Percentiles rank a stretch among this genome's conserved stretches.
phyloP scores from a whole-genome alignment of 1,284 basidiomycete genomes.

The Heterobasidion occidentale region DNA sequence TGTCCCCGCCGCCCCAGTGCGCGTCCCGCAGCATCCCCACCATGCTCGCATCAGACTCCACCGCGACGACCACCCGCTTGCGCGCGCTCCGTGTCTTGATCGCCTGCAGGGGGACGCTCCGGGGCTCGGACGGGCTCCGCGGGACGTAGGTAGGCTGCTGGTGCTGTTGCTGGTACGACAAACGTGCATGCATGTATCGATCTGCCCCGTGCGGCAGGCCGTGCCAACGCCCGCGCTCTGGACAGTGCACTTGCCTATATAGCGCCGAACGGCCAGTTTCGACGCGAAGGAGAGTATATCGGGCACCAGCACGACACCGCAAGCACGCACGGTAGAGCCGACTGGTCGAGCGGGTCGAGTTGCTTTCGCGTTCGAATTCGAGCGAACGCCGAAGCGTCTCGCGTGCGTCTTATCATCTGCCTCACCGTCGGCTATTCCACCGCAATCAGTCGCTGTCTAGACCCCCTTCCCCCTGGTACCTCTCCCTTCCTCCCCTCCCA shows the following conservation, averaged over 20 bases:
- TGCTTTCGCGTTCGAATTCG: not conserved
- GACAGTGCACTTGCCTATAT: conserved; percentile 1
- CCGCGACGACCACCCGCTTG: not conserved
- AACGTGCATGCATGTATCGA: conserved; percentile 11
- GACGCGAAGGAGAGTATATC: not conserved
- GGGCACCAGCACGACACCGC: not conserved
- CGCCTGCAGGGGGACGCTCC: not conserved
- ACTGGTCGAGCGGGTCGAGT: not conserved
- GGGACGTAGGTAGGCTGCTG: not conserved
- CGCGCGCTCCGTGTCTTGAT: not conserved
- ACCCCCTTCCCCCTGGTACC: too few species aligned
- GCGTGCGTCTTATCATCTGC: not conserved
- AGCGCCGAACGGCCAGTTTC: not conserved
- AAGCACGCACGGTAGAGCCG: too few species aligned
- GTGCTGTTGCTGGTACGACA: not conserved
- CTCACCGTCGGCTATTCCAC: not conserved
- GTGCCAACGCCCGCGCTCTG: not conserved
- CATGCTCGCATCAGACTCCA: not conserved
- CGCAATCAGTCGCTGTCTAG: too few species aligned
- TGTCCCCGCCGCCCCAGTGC: not conserved
- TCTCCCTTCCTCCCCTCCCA: too few species aligned
- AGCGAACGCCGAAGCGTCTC: not conserved
- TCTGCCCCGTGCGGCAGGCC: not conserved
- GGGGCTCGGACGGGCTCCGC: not conserved
- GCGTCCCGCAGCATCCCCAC: not conserved